Base-by-base conservation (phyloP, 768 basidiomycete species). In the Trametes villosa region DNA sequence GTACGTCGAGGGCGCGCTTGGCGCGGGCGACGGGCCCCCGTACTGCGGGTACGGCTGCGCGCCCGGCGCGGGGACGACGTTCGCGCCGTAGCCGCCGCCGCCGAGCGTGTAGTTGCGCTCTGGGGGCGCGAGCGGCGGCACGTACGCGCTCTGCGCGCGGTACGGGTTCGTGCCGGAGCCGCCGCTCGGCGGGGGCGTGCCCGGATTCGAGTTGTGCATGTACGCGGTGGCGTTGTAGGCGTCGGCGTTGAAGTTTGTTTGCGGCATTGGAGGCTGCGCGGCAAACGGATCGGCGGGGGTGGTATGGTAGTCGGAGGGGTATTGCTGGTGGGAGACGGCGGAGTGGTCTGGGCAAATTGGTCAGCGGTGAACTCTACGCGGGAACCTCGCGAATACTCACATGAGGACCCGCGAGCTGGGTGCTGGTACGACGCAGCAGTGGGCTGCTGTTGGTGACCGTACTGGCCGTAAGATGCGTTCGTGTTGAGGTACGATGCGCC, bases 81-180 rank as follows among this genome's bases (percentile, higher is more conserved):
- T 83, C 27, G 68, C 67, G 4, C 81, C 84, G 57, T 89, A 89
- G 9, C 81, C 80, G 53, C 79, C 79, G 20, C 84, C 86, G 6
- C 83, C 82, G 30, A 83, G 77, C 8, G 84, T 80, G 70, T 89
- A 86, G 55, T 75, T 79, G n/a, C 79, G 82, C 31, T 84, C 80
- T 29, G 75, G 74, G 7, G 52, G 59, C 13, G 56, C 46, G 29
- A 57, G 55, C 7, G 45, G 45, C n/a, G 57, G 56, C 11, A 55
- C 48, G 51, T 63, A 59, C 36, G 53, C 13, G 1, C 38, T 31
- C 45, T 44, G 60, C 31, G 53, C 47, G 20, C 60, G 60, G 34
- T 67, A 60, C 22, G 64, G 62, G 60, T 60, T 59, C 13, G 69
- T 51, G 29, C 15, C 45, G 26, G 68, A 34, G 44, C 64, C 31